These are phyloP conservation scores for Lichtheimia hyalospora DNA, from an alignment of 371 early-diverging fungal genomes.

Conservation along the genomic window DNA sequence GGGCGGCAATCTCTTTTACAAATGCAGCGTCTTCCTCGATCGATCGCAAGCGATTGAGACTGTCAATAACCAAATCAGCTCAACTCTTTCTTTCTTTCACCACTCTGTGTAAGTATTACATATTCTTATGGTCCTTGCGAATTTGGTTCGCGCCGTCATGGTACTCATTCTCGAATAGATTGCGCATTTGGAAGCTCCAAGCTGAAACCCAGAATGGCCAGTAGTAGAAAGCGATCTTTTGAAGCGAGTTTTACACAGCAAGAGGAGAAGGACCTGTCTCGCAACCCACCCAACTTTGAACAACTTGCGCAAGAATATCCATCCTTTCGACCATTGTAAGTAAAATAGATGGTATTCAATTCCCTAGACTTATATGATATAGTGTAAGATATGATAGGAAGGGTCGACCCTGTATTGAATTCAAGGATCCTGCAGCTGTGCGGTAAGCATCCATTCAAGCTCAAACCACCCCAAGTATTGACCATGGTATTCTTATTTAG, in stretches of 20 bases:
- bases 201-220: no score
- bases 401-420: constrained; percentile 31
- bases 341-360: background rate
- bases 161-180: constrained; percentile 14
- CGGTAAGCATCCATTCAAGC: constrained; percentile 24
- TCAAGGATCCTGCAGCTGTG: constrained; percentile 38
- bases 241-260: no score
- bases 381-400: constrained; percentile 19
- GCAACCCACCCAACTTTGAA: constrained; percentile 7
- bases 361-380: background rate
- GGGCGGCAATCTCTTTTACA: constrained; percentile 54
- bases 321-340: constrained; percentile 24
- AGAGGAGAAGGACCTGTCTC: background rate
- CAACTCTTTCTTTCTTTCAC: no score
- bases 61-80: constrained; percentile 16
- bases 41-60: constrained; percentile 78
- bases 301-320: constrained; percentile 27
- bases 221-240: no score
- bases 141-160: constrained; percentile 27
- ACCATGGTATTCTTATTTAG: constrained; percentile 15
- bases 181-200: no score
- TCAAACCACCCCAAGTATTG: background rate
- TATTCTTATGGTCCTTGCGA: constrained; percentile 44
- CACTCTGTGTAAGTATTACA: constrained; percentile 18
- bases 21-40: constrained; percentile 77